Base-by-base conservation (phyloP, 1,284 basidiomycete genomes). In the Earliella scabrosa region DNA sequence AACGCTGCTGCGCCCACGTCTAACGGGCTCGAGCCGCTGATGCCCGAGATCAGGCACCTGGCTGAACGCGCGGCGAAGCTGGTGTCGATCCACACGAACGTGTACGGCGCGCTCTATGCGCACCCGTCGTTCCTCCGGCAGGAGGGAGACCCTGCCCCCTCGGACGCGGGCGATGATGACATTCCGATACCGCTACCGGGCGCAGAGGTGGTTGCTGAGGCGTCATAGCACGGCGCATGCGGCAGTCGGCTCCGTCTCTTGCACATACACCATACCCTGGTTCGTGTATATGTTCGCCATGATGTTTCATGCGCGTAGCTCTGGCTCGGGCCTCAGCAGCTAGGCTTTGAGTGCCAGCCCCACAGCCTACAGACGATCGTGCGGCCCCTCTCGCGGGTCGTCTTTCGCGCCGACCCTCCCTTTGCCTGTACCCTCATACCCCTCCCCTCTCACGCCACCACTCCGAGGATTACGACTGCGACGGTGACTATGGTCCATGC, bases 91-190 rank as follows among this genome's bases (percentile, higher is more conserved):
- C 90, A 93, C 69, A 75, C 90, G 51, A 82, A 85, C 63, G 86
- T 89, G 44, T 92, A 90, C 69, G 75, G 88, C 39, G 80, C 83
- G 26, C 70, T 91, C 54, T 93, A 93, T 72, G 87, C 89, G 71
- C 81, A 82, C 66, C 78, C 83, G 58, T 81, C 80, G 54, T 85
- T 88, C 70, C 63, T 80, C 48, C 51, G 52, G 49, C 45, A 45
- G 46, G 48, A 45, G 32, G 34, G 34, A 20, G 39, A 41, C 21
- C 13, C 5, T 38, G 4, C 11, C 2, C 14, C 35, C n/a, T 16
- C 11, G 35, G n/a, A 38, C 14, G 13, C 11, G 35, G 5, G n/a
- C n/a, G n/a, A n/a, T n/a, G n/a, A n/a, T n/a, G n/a, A 6, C 6
- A 31, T 31, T 13, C 29, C 29, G 29, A 31, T 31, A 6, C 29